Conservation (phyloP, 179 eudicot species). For the Corrigiola litoralis region DNA sequence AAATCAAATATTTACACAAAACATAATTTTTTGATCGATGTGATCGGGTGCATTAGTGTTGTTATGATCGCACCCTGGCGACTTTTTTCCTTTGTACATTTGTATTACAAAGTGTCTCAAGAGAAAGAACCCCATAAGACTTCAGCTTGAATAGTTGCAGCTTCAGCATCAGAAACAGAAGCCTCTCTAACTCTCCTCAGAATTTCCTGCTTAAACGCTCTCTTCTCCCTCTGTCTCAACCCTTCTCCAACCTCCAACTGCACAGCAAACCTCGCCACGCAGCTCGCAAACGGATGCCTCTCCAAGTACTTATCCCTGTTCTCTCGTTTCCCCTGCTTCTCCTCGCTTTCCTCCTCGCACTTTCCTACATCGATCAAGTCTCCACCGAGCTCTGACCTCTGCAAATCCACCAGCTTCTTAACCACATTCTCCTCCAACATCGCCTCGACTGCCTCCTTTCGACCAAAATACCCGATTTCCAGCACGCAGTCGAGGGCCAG, state of each 20-base stretch:
- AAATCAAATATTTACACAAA: no score
- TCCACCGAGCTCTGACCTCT: constrained; percentile 57
- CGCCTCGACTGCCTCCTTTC: constrained; percentile 83
- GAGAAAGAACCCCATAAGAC: constrained; percentile 89
- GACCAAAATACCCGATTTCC: constrained; percentile 79
- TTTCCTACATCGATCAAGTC: constrained; percentile 47
- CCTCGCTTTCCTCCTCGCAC: constrained; percentile 27
- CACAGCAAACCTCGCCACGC: constrained; percentile 86
- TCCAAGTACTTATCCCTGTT: constrained; percentile 38
- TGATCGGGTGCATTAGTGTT: no score
- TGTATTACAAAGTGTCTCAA: constrained; percentile 5
- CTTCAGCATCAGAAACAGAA: constrained; percentile 61
- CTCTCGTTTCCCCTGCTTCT: constrained; percentile 15
- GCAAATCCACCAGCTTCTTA: constrained; percentile 57
- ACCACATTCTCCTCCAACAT: constrained; percentile 57
- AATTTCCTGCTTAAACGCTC: constrained; percentile 66
- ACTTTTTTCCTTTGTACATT: no score
- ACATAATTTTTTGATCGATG: no score
- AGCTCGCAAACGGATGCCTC: constrained; percentile 63
- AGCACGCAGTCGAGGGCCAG: constrained; percentile 59
- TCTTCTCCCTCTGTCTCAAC: constrained; percentile 75
- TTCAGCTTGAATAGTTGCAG: constrained; percentile 79
- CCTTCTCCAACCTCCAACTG: constrained; percentile 93
- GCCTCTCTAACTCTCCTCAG: constrained; percentile 57
- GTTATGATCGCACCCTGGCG: no score